Conservation (phyloP, 192 early-diverging fungal genomes). For the Kappamyces sp. region DNA sequence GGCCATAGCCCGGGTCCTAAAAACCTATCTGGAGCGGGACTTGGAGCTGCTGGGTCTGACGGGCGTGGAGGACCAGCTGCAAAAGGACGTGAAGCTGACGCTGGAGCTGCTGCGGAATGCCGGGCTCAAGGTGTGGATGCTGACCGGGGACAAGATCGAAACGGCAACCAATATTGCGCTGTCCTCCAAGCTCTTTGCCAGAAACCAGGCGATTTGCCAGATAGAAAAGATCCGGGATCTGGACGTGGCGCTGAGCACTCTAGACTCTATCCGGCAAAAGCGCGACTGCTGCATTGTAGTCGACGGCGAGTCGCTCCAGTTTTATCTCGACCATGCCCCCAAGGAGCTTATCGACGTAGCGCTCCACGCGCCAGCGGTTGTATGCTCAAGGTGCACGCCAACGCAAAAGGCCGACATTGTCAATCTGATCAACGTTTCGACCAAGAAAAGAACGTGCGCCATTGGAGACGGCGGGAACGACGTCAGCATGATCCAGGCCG, state of each 20-base stretch:
- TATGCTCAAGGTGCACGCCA: slow-evolving; percentile 92
- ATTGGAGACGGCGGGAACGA: slow-evolving; percentile 98
- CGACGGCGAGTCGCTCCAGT: slow-evolving; percentile 85
- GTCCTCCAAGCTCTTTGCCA: slow-evolving; percentile 80
- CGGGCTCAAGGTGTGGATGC: slow-evolving; percentile 93
- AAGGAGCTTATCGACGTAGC: slow-evolving; percentile 79
- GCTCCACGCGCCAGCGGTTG: slow-evolving; percentile 72
- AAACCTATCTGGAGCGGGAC: slow-evolving; percentile 68
- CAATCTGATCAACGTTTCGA: slow-evolving; percentile 65
- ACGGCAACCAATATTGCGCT: slow-evolving; percentile 94
- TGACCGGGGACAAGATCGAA: slow-evolving; percentile 97
- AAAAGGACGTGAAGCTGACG: slow-evolving; percentile 85
- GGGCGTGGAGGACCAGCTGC: slow-evolving; percentile 93
- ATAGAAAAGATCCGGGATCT: slow-evolving; percentile 52
- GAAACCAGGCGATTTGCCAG: slow-evolving; percentile 80
- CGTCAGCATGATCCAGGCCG: slow-evolving; percentile 95
- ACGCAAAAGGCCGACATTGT: slow-evolving; percentile 96
- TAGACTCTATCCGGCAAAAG: slow-evolving; percentile 65
- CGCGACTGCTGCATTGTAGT: slow-evolving; percentile 79
- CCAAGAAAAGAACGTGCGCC: slow-evolving; percentile 71
- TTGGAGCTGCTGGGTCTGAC: slow-evolving; percentile 88
- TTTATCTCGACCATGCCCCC: slow-evolving; percentile 65
- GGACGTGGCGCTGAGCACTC: slow-evolving; percentile 56
- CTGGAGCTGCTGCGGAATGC: slow-evolving; percentile 86
- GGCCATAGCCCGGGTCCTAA: slow-evolving; percentile 59